Base-by-base conservation (phyloP, 108 stramenopile genomes). In the Chaetoceros tenuissimus region DNA sequence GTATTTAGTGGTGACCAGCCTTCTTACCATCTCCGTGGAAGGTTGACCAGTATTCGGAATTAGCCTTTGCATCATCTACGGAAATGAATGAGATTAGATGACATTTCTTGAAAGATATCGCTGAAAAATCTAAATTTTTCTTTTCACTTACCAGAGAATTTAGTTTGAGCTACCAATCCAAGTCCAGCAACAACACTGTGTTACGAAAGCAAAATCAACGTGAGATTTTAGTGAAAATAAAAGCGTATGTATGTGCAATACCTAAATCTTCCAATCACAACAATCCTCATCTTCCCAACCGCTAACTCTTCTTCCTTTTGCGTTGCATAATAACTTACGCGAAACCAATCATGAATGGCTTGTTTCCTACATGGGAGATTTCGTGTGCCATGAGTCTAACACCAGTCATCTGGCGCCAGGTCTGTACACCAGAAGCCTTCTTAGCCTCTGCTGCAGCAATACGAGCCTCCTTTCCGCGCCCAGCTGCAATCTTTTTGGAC, bases 401-500 rank as follows among this genome's bases (percentile, higher is more conserved):
- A 22, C 84, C 90, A 30, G 65, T 75, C 74, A 92, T 75, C 55
- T 88, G 90, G 63, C 84, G 82, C 90, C 90, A 92, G 19, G 85
- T 74, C 53, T 73, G 73, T 71, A 73, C 68, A 10, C 68, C 71
- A 31, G 59, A 10, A 23, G 85, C 72, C 28, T 75, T 73, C 51
- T 74, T 71, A 34, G 66, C 69, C 66, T 46, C 47, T 34, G 34
- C 24, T 19, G 74, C 69, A 54, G 80, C 81, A 48, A 82, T 64
- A 24, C 85, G 74, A 16, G 78, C 85, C 25, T 79, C 82, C 23
- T 66, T 63, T 22, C 82, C 82, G 51, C 86, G 82, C 28, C 75
- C 68, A 30, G 80, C 67, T 78, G 80, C 83, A 51, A 75, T 79
- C 31, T 77, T 81, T 60, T 82, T 78, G 57, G 77, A 74, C 67